Percentiles rank a stretch among this genome's conserved stretches.
Conservation (phyloP, 805 yeast genomes). For the Phaffomyces antillensis region DNA sequence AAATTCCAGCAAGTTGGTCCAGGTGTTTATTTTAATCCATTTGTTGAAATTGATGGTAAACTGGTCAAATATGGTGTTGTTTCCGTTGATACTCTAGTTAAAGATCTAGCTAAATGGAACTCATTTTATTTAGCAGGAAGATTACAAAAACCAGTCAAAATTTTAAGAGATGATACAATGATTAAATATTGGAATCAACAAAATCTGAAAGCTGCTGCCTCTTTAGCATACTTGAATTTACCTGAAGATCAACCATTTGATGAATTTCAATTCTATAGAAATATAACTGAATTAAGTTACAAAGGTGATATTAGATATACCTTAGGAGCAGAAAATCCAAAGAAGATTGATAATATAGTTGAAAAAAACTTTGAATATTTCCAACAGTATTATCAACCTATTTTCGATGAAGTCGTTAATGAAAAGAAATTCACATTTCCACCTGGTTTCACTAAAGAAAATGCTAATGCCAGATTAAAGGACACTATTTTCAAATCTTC, state of each 20-base stretch:
- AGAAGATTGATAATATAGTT: constrained; percentile 82
- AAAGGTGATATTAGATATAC: constrained; percentile 84
- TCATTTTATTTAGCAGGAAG: constrained; percentile 87
- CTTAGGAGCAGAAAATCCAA: constrained; percentile 87
- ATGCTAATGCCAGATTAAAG: constrained; percentile 31
- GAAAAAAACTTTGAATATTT: constrained; percentile 64
- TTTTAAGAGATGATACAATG: constrained; percentile 56
- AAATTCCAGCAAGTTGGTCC: constrained; percentile 68
- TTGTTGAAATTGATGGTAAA: constrained; percentile 52
- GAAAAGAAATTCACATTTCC: constrained; percentile 29
- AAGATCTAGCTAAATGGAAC: constrained; percentile 79
- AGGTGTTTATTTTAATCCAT: constrained; percentile 93
- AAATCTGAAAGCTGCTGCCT: constrained; percentile 72
- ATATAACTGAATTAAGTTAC: constrained; percentile 76
- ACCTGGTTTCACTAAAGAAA: constrained; percentile 31
- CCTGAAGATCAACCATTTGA: constrained; percentile 35
- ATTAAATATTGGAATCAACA: constrained; percentile 63
- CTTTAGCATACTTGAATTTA: constrained; percentile 39
- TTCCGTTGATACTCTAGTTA: constrained; percentile 48
- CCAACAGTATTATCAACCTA: constrained; percentile 66
- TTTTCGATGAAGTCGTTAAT: constrained; percentile 29
- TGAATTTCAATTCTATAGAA: constrained; percentile 63
- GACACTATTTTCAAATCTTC: constrained; percentile 66
- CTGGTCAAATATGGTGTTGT: constrained; percentile 84
- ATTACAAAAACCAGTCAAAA: constrained; percentile 86